Conservation (phyloP, 2,329 filamentous ascomycete species). For the Pyrenochaeta sp. region DNA sequence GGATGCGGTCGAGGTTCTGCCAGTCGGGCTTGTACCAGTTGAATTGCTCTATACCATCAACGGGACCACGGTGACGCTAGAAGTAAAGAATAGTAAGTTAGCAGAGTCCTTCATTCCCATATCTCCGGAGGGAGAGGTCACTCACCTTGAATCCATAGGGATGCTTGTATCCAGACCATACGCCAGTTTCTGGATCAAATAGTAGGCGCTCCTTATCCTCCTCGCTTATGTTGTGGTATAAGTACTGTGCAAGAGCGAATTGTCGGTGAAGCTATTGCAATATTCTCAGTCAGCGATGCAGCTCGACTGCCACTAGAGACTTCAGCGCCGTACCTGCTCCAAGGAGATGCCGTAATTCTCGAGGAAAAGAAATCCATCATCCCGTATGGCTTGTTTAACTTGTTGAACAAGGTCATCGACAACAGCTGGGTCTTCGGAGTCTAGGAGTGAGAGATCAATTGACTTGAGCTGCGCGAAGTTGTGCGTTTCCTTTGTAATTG, state of each 20-base stretch:
- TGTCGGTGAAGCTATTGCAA: slow-evolving; percentile 55
- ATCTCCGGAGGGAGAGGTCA: neutral
- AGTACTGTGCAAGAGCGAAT: slow-evolving; percentile 60
- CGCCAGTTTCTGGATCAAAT: slow-evolving; percentile 58
- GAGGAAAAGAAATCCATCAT: slow-evolving; percentile 53
- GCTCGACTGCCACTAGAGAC: neutral
- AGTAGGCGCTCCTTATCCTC: slow-evolving; percentile 60
- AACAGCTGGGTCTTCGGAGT: slow-evolving; percentile 45
- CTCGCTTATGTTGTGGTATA: slow-evolving; percentile 60
- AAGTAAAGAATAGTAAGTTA: neutral
- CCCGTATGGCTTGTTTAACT: slow-evolving; percentile 42
- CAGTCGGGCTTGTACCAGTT: slow-evolving; percentile 62
- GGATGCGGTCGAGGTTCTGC: slow-evolving; percentile 54
- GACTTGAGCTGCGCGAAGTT: slow-evolving; percentile 48
- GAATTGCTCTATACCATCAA: slow-evolving; percentile 64
- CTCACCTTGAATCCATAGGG: slow-evolving; percentile 56
- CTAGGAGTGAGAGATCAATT: slow-evolving; percentile 43
- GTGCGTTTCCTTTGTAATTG: slow-evolving; percentile 55
- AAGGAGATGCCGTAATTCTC: slow-evolving; percentile 62
- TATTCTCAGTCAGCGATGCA: neutral
- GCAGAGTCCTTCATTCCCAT: neutral
- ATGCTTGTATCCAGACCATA: slow-evolving; percentile 62
- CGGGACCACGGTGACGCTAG: slow-evolving; percentile 49
- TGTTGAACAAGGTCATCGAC: slow-evolving; percentile 56
- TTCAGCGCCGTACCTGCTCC: slow-evolving; percentile 29